phyloP scores from a whole-genome alignment of 192 early-diverging fungal genomes.

The Umbelopsis ramanniana region DNA sequence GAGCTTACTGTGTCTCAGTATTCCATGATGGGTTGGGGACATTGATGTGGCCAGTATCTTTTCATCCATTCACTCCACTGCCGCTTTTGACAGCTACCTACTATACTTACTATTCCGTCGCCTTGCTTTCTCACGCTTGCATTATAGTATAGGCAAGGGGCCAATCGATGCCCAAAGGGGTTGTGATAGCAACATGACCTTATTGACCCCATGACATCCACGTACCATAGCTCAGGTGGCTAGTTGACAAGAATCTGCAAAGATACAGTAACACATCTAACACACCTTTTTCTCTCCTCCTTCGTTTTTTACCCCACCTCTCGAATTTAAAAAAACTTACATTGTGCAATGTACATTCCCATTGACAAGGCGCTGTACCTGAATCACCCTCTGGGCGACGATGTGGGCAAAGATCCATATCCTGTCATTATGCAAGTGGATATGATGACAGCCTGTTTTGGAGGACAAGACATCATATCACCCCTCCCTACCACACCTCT shows the following conservation, averaged over 20 bases:
- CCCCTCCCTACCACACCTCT: not conserved
- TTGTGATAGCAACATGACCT: slow-evolving; percentile 8
- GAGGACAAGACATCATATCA: not conserved
- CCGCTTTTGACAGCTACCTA: not conserved
- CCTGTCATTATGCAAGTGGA: slow-evolving; percentile 21
- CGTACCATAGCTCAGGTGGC: slow-evolving; percentile 15
- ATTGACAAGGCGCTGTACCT: slow-evolving; percentile 13
- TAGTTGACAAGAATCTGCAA: not conserved
- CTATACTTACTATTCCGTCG: not conserved
- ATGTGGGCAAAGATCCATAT: slow-evolving; percentile 2
- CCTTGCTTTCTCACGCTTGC: slow-evolving; percentile 5
- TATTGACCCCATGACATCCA: slow-evolving; percentile 18
- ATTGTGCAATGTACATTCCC: slow-evolving; percentile 7
- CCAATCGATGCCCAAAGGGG: not conserved
- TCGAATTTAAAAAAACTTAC: not conserved
- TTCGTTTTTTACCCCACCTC: not conserved
- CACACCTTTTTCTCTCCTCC: not conserved
- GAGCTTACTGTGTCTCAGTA: not conserved
- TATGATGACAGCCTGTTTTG: slow-evolving; percentile 11
- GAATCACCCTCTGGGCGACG: not conserved
- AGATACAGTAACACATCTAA: not conserved
- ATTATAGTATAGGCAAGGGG: slow-evolving; percentile 1
- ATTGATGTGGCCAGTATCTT: too few relatives aligned
- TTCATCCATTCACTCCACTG: not conserved
- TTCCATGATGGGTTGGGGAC: too few relatives aligned